Evolutionary conservation across 192 early-diverging fungal genomes (phyloP).

Genomic region (Coemansia sp.): DNA sequence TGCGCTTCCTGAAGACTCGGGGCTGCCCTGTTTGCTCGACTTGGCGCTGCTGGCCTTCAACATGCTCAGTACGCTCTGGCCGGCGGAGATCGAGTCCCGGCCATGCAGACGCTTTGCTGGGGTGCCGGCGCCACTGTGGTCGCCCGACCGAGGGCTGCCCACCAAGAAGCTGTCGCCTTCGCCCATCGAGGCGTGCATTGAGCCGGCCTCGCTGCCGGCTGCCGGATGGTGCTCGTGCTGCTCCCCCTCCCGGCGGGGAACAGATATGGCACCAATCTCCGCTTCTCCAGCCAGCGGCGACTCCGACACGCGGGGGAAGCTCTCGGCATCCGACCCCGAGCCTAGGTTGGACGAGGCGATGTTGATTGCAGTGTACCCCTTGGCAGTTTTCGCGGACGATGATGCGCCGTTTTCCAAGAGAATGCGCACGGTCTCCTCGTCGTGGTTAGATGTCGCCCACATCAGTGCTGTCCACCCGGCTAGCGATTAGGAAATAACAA

Average conservation of each 20-base stretch:
- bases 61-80: conserved; percentile 49
- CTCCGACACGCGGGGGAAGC: conserved; percentile 15
- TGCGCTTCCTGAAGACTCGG: too few species aligned
- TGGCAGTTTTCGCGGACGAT: conserved; percentile 59
- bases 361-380: conserved; percentile 72
- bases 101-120: conserved; percentile 14
- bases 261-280: conserved; percentile 5
- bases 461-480: conserved; percentile 86
- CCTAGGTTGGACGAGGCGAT: conserved; percentile 55
- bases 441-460: conserved; percentile 86
- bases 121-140: conserved; percentile 27
- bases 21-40: conserved; percentile 7
- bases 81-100: conserved; percentile 29
- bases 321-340: conserved; percentile 28
- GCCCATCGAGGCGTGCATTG: conserved; percentile 5
- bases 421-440: conserved; percentile 65
- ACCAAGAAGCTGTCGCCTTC: conserved; percentile 14
- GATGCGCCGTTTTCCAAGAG: conserved; percentile 80
- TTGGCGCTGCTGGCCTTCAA: conserved; percentile 38
- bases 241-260: conserved; percentile 7
- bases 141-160: conserved; percentile 33
- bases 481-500: conserved; percentile 4
- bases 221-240: too few species aligned
- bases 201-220: conserved; percentile 12
- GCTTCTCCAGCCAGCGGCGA: conserved; percentile 19